These are phyloP conservation scores for Boletus semigastroideus DNA, from an alignment of 1,284 basidiomycete genomes.

Conservation along the genomic window DNA sequence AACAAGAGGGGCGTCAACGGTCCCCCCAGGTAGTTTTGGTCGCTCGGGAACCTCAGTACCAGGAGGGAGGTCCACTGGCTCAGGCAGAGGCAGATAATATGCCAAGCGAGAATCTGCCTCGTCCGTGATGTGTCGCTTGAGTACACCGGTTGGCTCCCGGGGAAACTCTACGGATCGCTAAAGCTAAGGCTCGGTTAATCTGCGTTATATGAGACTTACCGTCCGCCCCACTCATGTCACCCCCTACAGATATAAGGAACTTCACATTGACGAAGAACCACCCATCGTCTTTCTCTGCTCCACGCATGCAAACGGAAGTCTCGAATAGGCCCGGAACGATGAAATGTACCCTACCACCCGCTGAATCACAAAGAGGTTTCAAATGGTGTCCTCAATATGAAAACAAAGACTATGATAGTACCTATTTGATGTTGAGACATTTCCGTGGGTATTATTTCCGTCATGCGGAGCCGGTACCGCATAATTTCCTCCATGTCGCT, in stretches of 20 bases:
- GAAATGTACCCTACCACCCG: slow-evolving; percentile 78
- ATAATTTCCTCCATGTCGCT: slow-evolving; percentile 74
- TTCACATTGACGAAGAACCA: slow-evolving; percentile 84
- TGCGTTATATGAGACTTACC: slow-evolving; percentile 38
- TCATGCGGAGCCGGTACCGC: slow-evolving; percentile 71
- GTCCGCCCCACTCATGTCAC: slow-evolving; percentile 68
- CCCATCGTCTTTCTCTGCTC: slow-evolving; percentile 62
- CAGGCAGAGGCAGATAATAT: slow-evolving; percentile 54
- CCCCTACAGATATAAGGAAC: slow-evolving; percentile 74
- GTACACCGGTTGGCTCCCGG: slow-evolving; percentile 56
- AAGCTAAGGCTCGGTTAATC: slow-evolving; percentile 1
- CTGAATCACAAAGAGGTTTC: slow-evolving; percentile 37
- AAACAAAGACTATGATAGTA: slow-evolving; percentile 34
- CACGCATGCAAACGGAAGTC: slow-evolving; percentile 69
- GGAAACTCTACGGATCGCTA: slow-evolving; percentile 58
- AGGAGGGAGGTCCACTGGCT: slow-evolving; percentile 40
- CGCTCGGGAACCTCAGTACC: slow-evolving; percentile 46
- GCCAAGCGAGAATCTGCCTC: slow-evolving; percentile 68
- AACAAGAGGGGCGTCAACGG: slow-evolving; percentile 74
- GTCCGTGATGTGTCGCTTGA: slow-evolving; percentile 68
- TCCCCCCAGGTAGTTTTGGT: slow-evolving; percentile 57
- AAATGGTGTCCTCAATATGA: slow-evolving; percentile 11
- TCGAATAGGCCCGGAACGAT: slow-evolving; percentile 74
- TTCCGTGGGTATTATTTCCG: slow-evolving; percentile 72
- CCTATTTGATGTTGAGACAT: slow-evolving; percentile 74